Evolutionary conservation across 805 yeast species (phyloP).

Genomic region (Zygosaccharomyces gambellarensis): DNA sequence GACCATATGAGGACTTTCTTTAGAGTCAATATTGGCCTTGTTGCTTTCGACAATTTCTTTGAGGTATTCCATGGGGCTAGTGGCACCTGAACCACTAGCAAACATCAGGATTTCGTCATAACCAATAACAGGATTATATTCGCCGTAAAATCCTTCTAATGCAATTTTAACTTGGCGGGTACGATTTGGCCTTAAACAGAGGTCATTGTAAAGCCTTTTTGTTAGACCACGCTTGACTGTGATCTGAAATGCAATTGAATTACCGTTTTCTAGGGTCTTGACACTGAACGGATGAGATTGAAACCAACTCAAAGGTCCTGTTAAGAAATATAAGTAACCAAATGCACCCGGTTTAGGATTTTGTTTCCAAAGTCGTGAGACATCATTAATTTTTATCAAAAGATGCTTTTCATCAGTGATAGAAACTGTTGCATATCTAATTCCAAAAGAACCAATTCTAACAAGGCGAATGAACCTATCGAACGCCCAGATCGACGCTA

Average conservation of each 20-base stretch:
- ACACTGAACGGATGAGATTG: slow-evolving; percentile 73
- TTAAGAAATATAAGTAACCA: slow-evolving; percentile 49
- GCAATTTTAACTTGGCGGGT: slow-evolving; percentile 36
- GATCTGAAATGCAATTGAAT: slow-evolving; percentile 24
- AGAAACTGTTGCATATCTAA: slow-evolving; percentile 20
- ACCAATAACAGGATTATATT: slow-evolving; percentile 33
- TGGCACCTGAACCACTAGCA: slow-evolving; percentile 52
- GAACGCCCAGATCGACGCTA: slow-evolving; percentile 53
- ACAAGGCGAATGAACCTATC: slow-evolving; percentile 49
- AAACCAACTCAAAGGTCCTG: slow-evolving; percentile 14
- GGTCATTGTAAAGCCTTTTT: slow-evolving; percentile 35
- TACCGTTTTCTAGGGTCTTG: slow-evolving; percentile 30
- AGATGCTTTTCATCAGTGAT: slow-evolving; percentile 31
- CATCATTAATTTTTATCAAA: slow-evolving; percentile 30
- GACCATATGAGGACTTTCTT: neutral
- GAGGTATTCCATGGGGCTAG: slow-evolving; percentile 42
- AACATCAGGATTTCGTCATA: slow-evolving; percentile 38
- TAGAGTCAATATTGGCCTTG: neutral
- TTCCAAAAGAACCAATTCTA: slow-evolving; percentile 48
- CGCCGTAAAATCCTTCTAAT: slow-evolving; percentile 63
- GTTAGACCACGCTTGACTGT: slow-evolving; percentile 52
- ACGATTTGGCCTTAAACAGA: slow-evolving; percentile 30
- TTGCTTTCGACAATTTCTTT: slow-evolving; percentile 15
- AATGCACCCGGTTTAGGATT: slow-evolving; percentile 53
- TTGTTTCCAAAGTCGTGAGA: slow-evolving; percentile 13